Conservation (phyloP, 345 rosid species). For the Salix suchowensis region DNA sequence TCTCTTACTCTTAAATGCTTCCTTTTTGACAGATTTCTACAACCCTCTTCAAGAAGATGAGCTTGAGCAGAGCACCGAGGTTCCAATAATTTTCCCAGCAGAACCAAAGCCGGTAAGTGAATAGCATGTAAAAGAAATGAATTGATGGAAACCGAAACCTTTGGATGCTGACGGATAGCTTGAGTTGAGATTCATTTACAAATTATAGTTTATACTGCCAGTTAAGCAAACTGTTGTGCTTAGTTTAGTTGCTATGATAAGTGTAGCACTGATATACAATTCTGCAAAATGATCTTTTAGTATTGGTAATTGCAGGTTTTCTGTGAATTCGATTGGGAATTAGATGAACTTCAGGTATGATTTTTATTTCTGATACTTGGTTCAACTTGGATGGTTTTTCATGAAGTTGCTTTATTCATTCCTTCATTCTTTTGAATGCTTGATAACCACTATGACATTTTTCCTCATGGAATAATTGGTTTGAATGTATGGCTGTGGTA, state of each 20-base stretch:
- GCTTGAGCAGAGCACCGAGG: conserved; percentile 82
- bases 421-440: not conserved
- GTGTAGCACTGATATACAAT: not conserved
- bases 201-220: not conserved
- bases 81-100: conserved; percentile 66
- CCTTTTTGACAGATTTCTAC: conserved; percentile 60
- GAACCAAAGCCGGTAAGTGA: conserved; percentile 76
- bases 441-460: not conserved
- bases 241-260: not conserved
- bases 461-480: not conserved
- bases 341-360: conserved; percentile 79
- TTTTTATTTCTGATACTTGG: conserved; percentile 9
- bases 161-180: conserved; percentile 5
- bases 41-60: conserved; percentile 87
- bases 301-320: conserved; percentile 59
- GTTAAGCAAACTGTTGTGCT: not conserved
- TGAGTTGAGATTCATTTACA: not conserved
- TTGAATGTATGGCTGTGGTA: not conserved
- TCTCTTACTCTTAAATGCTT: conserved; percentile 6
- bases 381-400: not conserved
- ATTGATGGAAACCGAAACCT: conserved; percentile 1
- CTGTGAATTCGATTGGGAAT: conserved; percentile 92
- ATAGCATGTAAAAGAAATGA: not conserved
- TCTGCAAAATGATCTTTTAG: conserved; percentile 13
- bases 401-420: not conserved